Evolutionary conservation across 1,284 basidiomycete species (phyloP).

Genomic region (Schizophyllum amplum): DNA sequence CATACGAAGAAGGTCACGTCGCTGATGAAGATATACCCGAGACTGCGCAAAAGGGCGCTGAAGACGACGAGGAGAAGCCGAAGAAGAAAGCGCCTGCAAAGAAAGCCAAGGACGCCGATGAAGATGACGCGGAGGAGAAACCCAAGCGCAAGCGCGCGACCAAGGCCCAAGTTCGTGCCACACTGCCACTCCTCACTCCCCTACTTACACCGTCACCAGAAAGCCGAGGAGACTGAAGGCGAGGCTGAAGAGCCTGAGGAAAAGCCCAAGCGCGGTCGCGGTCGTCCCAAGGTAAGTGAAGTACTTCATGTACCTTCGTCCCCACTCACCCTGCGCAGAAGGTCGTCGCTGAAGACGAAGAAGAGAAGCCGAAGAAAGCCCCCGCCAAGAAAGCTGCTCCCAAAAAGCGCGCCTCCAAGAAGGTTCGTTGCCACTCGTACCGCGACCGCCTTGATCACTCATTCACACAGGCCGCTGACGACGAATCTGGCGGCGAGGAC

Average conservation of each 20-base stretch:
- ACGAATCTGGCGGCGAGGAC: constrained; percentile 33
- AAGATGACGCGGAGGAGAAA: constrained; percentile 14
- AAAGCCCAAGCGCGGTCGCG: constrained; percentile 26
- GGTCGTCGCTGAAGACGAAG: constrained; percentile 21
- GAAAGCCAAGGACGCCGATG: constrained; percentile 16
- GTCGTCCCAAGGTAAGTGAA: background rate
- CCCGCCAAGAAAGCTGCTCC: constrained; percentile 21
- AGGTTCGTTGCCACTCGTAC: constrained; percentile 23
- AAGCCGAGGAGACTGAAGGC: constrained; percentile 20
- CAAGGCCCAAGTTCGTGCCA: constrained; percentile 12
- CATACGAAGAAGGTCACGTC: constrained; percentile 68
- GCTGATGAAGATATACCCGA: constrained; percentile 75
- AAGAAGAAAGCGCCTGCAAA: constrained; percentile 34
- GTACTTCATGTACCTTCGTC: background rate
- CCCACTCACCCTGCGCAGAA: constrained; percentile 11
- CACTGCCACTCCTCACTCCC: background rate
- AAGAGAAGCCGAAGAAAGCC: constrained; percentile 34
- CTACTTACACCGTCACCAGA: constrained; percentile 1
- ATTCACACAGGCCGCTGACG: constrained; percentile 19
- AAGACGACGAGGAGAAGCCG: constrained; percentile 31
- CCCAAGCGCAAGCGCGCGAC: constrained; percentile 21
- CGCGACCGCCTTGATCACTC: background rate
- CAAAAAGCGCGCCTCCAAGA: constrained; percentile 31
- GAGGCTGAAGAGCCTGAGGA: constrained; percentile 18
- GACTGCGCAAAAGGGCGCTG: constrained; percentile 50